A percentile compares a stretch with the other conserved stretches of the same genome.
phyloP scores from a whole-genome alignment of 1,139 yeast genomes.

The Candida sp. region DNA sequence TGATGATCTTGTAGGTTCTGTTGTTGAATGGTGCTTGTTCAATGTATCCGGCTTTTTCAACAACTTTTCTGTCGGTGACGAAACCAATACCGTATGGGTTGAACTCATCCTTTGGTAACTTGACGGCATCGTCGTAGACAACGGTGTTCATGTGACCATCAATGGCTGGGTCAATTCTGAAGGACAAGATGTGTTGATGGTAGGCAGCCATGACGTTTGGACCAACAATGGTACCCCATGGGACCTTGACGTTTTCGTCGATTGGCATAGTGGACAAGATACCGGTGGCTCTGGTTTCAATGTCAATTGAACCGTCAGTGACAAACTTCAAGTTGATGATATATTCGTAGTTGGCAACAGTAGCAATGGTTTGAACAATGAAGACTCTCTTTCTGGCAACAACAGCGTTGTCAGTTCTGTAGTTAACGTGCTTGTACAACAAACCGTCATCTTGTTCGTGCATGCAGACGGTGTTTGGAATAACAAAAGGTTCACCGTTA shows the following conservation, averaged over 20 bases:
- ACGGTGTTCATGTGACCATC: constrained; percentile 87
- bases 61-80: constrained; percentile 61
- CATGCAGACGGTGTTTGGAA: constrained; percentile 83
- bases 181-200: constrained; percentile 86
- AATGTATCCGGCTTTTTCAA: constrained; percentile 75
- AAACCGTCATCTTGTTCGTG: constrained; percentile 86
- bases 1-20: constrained; percentile 79
- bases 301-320: constrained; percentile 83
- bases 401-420: constrained; percentile 73
- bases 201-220: constrained; percentile 89
- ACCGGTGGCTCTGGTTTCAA: constrained; percentile 91
- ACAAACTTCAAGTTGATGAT: constrained; percentile 77
- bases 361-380: constrained; percentile 84
- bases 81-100: constrained; percentile 84
- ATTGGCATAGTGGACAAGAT: constrained; percentile 84
- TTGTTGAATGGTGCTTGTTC: constrained; percentile 80
- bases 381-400: constrained; percentile 88
- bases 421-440: constrained; percentile 84
- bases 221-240: constrained; percentile 86
- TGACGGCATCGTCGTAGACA: constrained; percentile 73
- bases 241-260: constrained; percentile 73
- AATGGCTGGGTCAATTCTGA: constrained; percentile 87
- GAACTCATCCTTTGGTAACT: constrained; percentile 59
- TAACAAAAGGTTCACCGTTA: constrained; percentile 65
- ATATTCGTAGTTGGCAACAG: constrained; percentile 92